Percentiles rank a stretch among this genome's conserved stretches.
Evolutionary conservation across 1,284 basidiomycete genomes (phyloP).

Genomic region (Boletus calvinii): DNA sequence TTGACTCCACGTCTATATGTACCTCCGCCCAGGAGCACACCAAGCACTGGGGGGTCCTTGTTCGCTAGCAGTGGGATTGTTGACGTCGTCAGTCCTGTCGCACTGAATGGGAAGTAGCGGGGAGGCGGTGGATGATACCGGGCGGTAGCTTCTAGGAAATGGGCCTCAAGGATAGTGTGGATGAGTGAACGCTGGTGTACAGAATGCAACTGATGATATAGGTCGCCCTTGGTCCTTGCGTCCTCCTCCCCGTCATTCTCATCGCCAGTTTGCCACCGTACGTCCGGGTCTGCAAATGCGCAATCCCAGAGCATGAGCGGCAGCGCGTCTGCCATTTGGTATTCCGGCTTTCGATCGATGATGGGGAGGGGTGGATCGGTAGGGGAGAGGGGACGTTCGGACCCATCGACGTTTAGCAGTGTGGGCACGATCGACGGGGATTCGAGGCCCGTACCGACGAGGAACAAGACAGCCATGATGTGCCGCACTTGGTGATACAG

Average conservation of each 20-base stretch:
- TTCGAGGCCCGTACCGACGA: slow-evolving; percentile 85
- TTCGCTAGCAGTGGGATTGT: slow-evolving; percentile 29
- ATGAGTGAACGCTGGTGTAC: slow-evolving; percentile 58
- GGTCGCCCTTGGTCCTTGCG: slow-evolving; percentile 34
- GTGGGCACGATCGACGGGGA: slow-evolving; percentile 67
- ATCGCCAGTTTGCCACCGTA: slow-evolving; percentile 74
- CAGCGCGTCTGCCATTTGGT: slow-evolving; percentile 89
- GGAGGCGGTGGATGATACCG: slow-evolving; percentile 43
- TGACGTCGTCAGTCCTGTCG: slow-evolving; percentile 24
- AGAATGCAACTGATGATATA: slow-evolving; percentile 62
- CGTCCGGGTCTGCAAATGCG: slow-evolving; percentile 65
- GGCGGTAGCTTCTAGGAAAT: slow-evolving; percentile 59
- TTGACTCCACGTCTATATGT: slow-evolving; percentile 55
- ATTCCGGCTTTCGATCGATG: slow-evolving; percentile 78
- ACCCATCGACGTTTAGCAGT: slow-evolving; percentile 67
- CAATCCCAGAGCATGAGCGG: slow-evolving; percentile 95
- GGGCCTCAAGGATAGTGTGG: slow-evolving; percentile 55
- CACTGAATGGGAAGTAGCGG: slow-evolving; percentile 37
- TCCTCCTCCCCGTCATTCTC: slow-evolving; percentile 26
- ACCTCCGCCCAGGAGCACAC: slow-evolving; percentile 76
- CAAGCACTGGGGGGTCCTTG: slow-evolving; percentile 36
- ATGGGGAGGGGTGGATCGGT: slow-evolving; percentile 43
- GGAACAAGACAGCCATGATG: slow-evolving; percentile 91
- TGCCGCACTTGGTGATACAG: slow-evolving; percentile 97
- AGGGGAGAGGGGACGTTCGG: slow-evolving; percentile 20